These are phyloP conservation scores for Lepidium sativum DNA, from an alignment of 345 rosid species.

Conservation along the genomic window DNA sequence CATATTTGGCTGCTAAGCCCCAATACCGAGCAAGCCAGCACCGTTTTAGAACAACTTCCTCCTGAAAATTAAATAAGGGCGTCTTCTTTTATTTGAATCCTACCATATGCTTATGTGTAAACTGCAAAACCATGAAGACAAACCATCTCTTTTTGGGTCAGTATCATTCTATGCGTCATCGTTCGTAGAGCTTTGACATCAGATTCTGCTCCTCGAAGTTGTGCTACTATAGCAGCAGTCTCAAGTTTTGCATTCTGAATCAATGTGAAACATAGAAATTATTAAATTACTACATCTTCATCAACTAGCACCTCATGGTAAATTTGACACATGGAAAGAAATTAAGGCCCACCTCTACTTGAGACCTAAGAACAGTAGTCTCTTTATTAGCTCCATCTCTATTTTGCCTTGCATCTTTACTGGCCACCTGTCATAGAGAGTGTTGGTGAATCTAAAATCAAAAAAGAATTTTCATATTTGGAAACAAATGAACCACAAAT, in stretches of 20 bases:
- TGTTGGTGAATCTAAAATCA: conserved; percentile 6
- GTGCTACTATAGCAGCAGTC: conserved; percentile 41
- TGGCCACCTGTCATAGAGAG: conserved; percentile 60
- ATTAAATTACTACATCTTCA: not conserved
- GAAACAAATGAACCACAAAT: not conserved
- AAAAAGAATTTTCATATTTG: not conserved
- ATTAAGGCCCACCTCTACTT: conserved; percentile 55
- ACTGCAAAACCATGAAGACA: conserved; percentile 22
- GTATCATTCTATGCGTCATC: conserved; percentile 96
- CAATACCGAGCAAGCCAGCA: conserved; percentile 99
- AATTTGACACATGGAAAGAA: not conserved
- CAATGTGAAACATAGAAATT: conserved; percentile 25
- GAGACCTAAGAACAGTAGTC: conserved; percentile 53
- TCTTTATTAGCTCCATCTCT: conserved; percentile 56
- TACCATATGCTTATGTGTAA: not conserved
- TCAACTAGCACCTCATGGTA: not conserved
- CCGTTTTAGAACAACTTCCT: conserved; percentile 97
- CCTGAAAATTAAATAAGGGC: conserved; percentile 47
- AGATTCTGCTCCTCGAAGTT: conserved; percentile 69
- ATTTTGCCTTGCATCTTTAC: conserved; percentile 69
- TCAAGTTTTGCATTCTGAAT: conserved; percentile 64
- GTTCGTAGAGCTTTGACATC: conserved; percentile 74
- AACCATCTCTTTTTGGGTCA: conserved; percentile 98
- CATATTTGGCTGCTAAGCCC: conserved; percentile 92
- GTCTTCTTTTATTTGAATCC: conserved; percentile 7